Evolutionary conservation across 495 filamentous ascomycete genomes (phyloP).

Genomic region (Entonaema liquescens): DNA sequence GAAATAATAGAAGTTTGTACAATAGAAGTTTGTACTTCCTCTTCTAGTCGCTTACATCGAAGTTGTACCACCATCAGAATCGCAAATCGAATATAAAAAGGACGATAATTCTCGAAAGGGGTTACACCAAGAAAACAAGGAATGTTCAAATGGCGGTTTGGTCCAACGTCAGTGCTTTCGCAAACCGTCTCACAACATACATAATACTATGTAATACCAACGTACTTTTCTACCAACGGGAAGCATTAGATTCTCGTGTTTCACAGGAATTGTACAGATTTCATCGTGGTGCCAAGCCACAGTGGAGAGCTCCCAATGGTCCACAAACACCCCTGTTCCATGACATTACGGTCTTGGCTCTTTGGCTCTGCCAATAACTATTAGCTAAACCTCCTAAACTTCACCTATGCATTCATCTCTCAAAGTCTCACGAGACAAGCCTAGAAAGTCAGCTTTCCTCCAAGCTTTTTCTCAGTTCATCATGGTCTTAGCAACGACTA

Average conservation of each 20-base stretch:
- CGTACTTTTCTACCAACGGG: constrained; percentile 12
- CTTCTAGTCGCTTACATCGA: not conserved
- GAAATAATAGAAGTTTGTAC: not conserved
- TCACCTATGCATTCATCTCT: constrained; percentile 22
- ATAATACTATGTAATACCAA: not conserved
- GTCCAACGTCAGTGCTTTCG: not conserved
- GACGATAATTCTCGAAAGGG: not conserved
- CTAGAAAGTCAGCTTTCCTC: constrained; percentile 27
- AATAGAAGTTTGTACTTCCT: not conserved
- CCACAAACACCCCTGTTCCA: constrained; percentile 28
- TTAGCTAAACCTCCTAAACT: constrained; percentile 29
- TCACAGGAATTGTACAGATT: constrained; percentile 15
- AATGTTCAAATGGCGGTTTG: not conserved
- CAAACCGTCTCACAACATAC: not conserved
- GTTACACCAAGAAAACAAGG: not conserved
- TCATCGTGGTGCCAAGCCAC: constrained; percentile 33
- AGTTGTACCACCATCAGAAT: not conserved
- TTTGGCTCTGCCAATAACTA: constrained; percentile 15
- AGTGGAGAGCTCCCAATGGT: constrained; percentile 17
- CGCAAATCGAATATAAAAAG: not conserved
- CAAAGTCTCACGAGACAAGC: constrained; percentile 33
- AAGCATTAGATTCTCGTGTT: constrained; percentile 18
- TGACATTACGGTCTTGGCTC: constrained; percentile 28
- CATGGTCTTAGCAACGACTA: constrained; percentile 27
- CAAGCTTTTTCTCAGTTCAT: constrained; percentile 25